These are phyloP conservation scores for Blastobotrys proliferans DNA, from an alignment of 1,139 yeast species.

Conservation along the genomic window DNA sequence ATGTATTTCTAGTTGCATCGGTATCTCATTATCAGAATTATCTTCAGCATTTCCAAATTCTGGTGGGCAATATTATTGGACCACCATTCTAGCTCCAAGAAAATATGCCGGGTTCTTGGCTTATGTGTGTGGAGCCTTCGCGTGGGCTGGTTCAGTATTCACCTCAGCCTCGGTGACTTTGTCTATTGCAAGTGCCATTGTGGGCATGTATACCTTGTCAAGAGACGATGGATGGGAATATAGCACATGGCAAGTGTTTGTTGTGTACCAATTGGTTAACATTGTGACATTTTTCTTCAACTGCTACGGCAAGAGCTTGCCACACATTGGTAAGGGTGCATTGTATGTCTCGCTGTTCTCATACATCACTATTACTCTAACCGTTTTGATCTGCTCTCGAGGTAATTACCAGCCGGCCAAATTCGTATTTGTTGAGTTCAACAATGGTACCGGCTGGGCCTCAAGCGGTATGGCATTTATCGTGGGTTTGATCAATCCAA, in stretches of 20 bases:
- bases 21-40: slow-evolving; percentile 48
- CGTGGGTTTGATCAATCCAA: slow-evolving; percentile 56
- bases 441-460: slow-evolving; percentile 55
- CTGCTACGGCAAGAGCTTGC: slow-evolving; percentile 37
- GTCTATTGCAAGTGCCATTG: slow-evolving; percentile 20
- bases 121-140: slow-evolving; percentile 55
- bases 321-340: slow-evolving; percentile 41
- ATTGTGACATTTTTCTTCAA: slow-evolving; percentile 34
- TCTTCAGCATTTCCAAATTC: slow-evolving; percentile 53
- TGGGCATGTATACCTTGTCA: slow-evolving; percentile 24
- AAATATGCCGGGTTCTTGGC: slow-evolving; percentile 46
- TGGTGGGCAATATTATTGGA: slow-evolving; percentile 62
- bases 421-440: slow-evolving; percentile 49
- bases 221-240: slow-evolving; percentile 22
- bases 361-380: slow-evolving; percentile 45
- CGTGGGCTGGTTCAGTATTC: slow-evolving; percentile 35
- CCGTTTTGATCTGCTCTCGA: slow-evolving; percentile 46
- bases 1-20: slow-evolving; percentile 43
- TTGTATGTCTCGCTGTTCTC: slow-evolving; percentile 48
- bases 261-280: slow-evolving; percentile 39
- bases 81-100: slow-evolving; percentile 50
- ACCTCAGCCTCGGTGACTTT: slow-evolving; percentile 28
- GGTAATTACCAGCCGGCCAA: slow-evolving; percentile 46
- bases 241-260: slow-evolving; percentile 51
- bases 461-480: slow-evolving; percentile 53